A percentile compares a stretch with the other conserved stretches of the same genome.
Evolutionary conservation across 306 rosid species (phyloP).

Genomic region (Canavalia ensiformis): DNA sequence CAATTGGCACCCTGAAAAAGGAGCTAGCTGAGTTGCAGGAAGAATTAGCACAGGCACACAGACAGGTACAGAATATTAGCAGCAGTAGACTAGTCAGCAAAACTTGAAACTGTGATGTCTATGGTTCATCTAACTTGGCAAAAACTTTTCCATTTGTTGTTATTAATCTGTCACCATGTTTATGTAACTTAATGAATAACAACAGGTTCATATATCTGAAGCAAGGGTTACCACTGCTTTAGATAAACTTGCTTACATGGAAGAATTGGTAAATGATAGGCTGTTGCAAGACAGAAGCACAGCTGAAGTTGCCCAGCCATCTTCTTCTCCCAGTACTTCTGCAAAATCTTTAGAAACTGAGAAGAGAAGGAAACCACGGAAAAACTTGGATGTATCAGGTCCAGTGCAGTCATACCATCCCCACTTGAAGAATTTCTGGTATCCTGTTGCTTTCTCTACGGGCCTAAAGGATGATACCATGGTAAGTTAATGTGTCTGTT

Average conservation of each 20-base stretch:
- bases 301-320: slow-evolving; percentile 58
- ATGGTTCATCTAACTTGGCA: neutral
- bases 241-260: slow-evolving; percentile 98
- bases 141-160: slow-evolving; percentile 10
- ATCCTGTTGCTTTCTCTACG: slow-evolving; percentile 86
- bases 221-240: slow-evolving; percentile 92
- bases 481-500: slow-evolving; percentile 60
- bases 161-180: slow-evolving; percentile 15
- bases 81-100: slow-evolving; percentile 4
- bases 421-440: slow-evolving; percentile 94
- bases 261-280: slow-evolving; percentile 88
- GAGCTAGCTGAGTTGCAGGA: slow-evolving; percentile 91
- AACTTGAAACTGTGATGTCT: slow-evolving; percentile 28
- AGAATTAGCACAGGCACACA: slow-evolving; percentile 88
- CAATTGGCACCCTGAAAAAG: slow-evolving; percentile 90
- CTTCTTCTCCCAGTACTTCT: slow-evolving; percentile 70
- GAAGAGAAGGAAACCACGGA: slow-evolving; percentile 56
- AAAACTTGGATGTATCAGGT: slow-evolving; percentile 86
- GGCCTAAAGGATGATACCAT: slow-evolving; percentile 86
- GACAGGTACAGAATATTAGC: slow-evolving; percentile 64
- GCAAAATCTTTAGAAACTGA: slow-evolving; percentile 49
- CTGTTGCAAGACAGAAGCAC: slow-evolving; percentile 70
- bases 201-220: slow-evolving; percentile 96
- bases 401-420: slow-evolving; percentile 92
- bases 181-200: slow-evolving; percentile 48